Evolutionary conservation across 495 filamentous ascomycete species (phyloP).

Genomic region (Neurospora tetraspora): DNA sequence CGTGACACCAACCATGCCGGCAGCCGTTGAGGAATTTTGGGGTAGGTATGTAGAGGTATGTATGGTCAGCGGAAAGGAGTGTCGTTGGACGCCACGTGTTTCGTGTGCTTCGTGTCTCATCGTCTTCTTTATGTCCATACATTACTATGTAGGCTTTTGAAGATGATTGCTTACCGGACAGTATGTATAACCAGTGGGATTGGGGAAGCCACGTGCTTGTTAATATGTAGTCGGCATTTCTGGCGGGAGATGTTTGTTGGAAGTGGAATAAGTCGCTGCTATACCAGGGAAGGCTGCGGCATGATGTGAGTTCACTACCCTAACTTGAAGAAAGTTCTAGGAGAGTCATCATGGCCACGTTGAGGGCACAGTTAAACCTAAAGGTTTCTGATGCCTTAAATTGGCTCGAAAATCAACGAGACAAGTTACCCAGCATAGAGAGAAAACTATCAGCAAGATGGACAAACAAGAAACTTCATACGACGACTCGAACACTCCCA

Average conservation of each 20-base stretch:
- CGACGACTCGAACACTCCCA: too few relatives aligned
- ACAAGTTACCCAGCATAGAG: too few relatives aligned
- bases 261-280: not conserved
- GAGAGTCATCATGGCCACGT: too few relatives aligned
- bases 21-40: not conserved
- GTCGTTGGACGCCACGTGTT: constrained; percentile 11
- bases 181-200: not conserved
- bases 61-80: not conserved
- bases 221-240: not conserved
- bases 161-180: not conserved
- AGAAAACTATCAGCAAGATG: too few relatives aligned
- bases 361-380: too few relatives aligned
- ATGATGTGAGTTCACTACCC: too few relatives aligned
- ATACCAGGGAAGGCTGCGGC: too few relatives aligned
- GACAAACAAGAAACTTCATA: too few relatives aligned
- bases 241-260: not conserved
- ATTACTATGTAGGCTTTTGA: not conserved
- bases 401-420: too few relatives aligned
- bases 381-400: too few relatives aligned
- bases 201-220: not conserved
- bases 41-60: not conserved
- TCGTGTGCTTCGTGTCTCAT: constrained; percentile 1
- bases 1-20: not conserved
- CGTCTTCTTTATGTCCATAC: not conserved
- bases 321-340: too few relatives aligned